Base-by-base conservation (phyloP, 768 basidiomycete genomes). In the Albatrellus ellisii region DNA sequence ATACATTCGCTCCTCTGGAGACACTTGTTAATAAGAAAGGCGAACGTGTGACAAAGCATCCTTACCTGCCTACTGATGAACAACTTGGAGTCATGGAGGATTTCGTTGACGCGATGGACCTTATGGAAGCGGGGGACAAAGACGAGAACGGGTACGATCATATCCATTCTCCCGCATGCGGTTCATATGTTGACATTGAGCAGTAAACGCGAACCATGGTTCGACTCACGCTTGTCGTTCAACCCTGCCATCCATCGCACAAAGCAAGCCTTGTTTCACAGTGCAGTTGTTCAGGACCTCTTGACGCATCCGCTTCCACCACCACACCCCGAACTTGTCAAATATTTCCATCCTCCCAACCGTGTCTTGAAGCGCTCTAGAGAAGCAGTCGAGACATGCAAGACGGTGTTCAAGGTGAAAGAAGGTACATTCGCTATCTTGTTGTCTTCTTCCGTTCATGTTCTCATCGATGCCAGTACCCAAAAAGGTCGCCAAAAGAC, bases 221-320 rank as follows among this genome's bases (percentile, higher is more conserved):
- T 82, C 55, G 75, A 82, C 44, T 70, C 80, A 0, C 62, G 67
- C 3, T 61, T 77, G 1, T 87, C 91, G 1, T 95, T 74, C 59
- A 95, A 94, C 52, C 91, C 94, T 1, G 75, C 85, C 3, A 68
- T 95, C 25, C 92, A 99, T 54, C 79, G 92, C 39, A 71, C 80
- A 43, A 94, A 92, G 57, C 90, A 95, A 64, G 91, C 91, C 10
- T 76, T 90, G 52, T 87, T 94, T 60, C 92, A 95, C 54, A 72
- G 73, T 39, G 89, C 89, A 2, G 69, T 88, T 8, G 77, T 82
- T 15, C 62, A 72, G 2, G 85, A 95, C 55, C 58, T 92, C n/a
- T 59, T 66, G 17, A 66, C 66, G 6, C 67, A 87, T 42, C 88
- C 89, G 0, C 68, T 94, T 7, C 79, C 84, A 1, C 85, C 86